Evolutionary conservation across 768 basidiomycete genomes (phyloP).

Genomic region (Glaciozyma martinii): DNA sequence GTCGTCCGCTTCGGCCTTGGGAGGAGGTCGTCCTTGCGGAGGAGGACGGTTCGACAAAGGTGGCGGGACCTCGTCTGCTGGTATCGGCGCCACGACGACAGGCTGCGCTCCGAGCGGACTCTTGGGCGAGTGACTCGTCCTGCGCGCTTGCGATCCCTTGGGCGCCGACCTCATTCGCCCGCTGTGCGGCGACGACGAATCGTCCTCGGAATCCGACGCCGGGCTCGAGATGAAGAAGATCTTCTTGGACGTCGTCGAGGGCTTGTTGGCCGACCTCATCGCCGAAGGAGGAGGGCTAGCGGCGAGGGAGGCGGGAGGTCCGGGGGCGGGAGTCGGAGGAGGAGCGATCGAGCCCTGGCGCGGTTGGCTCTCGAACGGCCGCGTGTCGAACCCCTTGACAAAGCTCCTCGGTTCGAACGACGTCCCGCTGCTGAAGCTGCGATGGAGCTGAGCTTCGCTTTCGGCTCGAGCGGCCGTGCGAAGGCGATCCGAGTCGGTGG

Average conservation of each 20-base stretch:
- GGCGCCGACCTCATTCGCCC: constrained; percentile 1
- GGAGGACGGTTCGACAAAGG: constrained; percentile 26
- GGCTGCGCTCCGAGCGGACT: too few species aligned
- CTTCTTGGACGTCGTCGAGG: constrained; percentile 20
- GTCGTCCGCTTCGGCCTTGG: not conserved
- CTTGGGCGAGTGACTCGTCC: not conserved
- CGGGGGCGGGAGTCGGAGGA: constrained; percentile 18
- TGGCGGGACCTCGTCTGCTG: constrained; percentile 7
- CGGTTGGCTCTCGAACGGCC: constrained; percentile 14
- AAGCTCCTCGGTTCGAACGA: constrained; percentile 26
- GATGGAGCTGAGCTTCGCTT: constrained; percentile 8
- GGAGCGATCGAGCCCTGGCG: constrained; percentile 21
- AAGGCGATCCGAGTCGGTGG: not conserved
- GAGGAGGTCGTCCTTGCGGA: constrained; percentile 14
- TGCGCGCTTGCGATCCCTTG: constrained; percentile 3
- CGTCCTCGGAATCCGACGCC: constrained; percentile 26
- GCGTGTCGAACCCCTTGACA: constrained; percentile 26
- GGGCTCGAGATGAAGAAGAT: constrained; percentile 36
- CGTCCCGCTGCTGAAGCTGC: constrained; percentile 7
- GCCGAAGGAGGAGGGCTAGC: constrained; percentile 4
- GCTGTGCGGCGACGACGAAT: constrained; percentile 13
- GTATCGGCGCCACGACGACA: not conserved
- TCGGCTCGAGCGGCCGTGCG: constrained; percentile 4
- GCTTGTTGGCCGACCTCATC: not conserved
- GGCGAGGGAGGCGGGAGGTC: not conserved